Percentiles rank a stretch among this genome's conserved stretches.
Evolutionary conservation across 2,329 filamentous ascomycete genomes (phyloP).

Genomic region (Cercospora berteroae): DNA sequence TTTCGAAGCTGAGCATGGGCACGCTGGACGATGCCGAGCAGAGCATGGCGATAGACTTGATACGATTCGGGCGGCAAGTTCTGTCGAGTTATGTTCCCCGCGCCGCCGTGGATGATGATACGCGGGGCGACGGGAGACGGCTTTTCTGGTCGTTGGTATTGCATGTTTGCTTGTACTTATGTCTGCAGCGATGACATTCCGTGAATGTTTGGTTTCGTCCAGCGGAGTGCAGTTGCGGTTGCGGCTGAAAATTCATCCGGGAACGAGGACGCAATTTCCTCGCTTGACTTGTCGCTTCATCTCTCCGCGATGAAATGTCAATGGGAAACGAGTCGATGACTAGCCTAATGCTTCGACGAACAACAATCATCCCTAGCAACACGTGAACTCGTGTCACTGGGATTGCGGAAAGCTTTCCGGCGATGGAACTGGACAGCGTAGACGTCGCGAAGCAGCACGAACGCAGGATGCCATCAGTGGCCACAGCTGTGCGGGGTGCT

Average conservation of each 20-base stretch:
- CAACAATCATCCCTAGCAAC: background rate
- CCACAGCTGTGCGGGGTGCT: background rate
- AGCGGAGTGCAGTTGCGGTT: background rate
- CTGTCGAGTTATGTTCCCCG: constrained; percentile 46
- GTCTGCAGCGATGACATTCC: too few relatives aligned
- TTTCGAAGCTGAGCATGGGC: constrained; percentile 33
- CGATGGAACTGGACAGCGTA: background rate
- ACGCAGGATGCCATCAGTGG: background rate
- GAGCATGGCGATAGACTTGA: constrained; percentile 40
- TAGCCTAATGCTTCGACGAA: background rate
- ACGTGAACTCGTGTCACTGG: background rate
- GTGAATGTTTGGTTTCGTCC: too few relatives aligned
- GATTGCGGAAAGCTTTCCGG: background rate
- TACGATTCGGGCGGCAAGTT: constrained; percentile 42
- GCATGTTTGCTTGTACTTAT: constrained; percentile 7
- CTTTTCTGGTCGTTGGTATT: constrained; percentile 23
- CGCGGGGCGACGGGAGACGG: constrained; percentile 37
- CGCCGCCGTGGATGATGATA: constrained; percentile 51
- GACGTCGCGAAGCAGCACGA: background rate
- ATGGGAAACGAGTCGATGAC: background rate
- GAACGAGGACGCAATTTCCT: background rate
- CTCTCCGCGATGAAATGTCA: background rate
- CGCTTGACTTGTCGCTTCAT: background rate
- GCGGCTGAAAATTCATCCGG: background rate
- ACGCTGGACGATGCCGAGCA: constrained; percentile 39